A percentile compares a stretch with the other conserved stretches of the same genome.
Evolutionary conservation across 768 basidiomycete species (phyloP).

Genomic region (Multifurca ochricompacta): DNA sequence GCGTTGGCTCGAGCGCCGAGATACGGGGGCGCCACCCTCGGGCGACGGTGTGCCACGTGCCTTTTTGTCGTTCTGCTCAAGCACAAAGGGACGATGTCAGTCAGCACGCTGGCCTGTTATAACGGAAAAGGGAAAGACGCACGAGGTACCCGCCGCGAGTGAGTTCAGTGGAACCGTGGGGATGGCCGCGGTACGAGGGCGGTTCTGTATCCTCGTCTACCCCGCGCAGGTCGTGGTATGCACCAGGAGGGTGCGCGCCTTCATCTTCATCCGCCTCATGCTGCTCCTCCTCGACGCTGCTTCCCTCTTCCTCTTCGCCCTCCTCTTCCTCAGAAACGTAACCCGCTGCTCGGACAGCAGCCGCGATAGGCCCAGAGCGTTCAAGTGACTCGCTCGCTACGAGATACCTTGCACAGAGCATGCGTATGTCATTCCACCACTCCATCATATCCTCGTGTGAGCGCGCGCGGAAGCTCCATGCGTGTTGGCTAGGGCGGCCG

Average conservation of each 20-base stretch:
- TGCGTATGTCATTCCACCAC: constrained; percentile 98
- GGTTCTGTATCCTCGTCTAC: constrained; percentile 43
- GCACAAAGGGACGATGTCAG: background rate
- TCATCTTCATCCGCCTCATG: constrained; percentile 44
- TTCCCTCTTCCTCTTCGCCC: constrained; percentile 54
- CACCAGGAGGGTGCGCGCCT: constrained; percentile 39
- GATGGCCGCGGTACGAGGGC: constrained; percentile 52
- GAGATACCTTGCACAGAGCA: constrained; percentile 89
- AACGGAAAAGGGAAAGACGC: constrained; percentile 23
- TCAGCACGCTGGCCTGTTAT: background rate
- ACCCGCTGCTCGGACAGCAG: constrained; percentile 83
- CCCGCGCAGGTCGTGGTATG: constrained; percentile 27
- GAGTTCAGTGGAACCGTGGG: constrained; percentile 33
- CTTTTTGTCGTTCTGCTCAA: constrained; percentile 34
- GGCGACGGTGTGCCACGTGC: constrained; percentile 7
- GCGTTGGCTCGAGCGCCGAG: constrained; percentile 46
- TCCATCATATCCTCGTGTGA: constrained; percentile 98
- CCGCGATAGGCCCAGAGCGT: constrained; percentile 84
- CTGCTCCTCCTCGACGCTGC: constrained; percentile 45
- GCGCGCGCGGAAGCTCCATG: constrained; percentile 86
- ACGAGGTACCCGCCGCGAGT: constrained; percentile 57
- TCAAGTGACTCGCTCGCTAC: constrained; percentile 93
- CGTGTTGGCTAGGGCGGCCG: constrained; percentile 40
- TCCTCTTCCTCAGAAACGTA: constrained; percentile 78
- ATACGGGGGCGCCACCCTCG: constrained; percentile 28